A percentile compares a stretch with the other conserved stretches of the same genome.
These are phyloP conservation scores for Prosopis cineraria DNA, from an alignment of 306 rosid genomes.

Conservation along the genomic window DNA sequence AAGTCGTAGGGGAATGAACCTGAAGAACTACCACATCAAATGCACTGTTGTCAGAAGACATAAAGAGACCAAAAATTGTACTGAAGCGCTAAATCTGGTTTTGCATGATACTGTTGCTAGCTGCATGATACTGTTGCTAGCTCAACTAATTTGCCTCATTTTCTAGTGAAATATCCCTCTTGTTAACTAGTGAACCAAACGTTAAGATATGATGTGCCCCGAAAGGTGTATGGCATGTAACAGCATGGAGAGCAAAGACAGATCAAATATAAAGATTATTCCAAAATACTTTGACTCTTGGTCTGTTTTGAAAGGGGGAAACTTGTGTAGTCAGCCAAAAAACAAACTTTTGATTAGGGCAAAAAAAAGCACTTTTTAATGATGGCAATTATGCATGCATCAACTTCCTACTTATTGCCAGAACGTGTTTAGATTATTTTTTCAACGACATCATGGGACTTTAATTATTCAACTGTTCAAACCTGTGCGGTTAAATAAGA, in stretches of 20 bases:
- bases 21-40: slow-evolving; percentile 5
- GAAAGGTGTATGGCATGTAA: slow-evolving; percentile 4
- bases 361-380: background rate
- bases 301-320: background rate
- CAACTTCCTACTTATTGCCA: background rate
- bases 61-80: background rate
- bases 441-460: slow-evolving; percentile 5
- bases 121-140: background rate
- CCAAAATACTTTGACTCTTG: background rate
- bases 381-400: background rate
- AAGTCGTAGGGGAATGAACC: background rate
- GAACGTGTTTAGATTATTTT: slow-evolving; percentile 9
- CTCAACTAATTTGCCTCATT: slow-evolving; percentile 31
- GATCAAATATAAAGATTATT: slow-evolving; percentile 19
- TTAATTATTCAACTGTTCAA: background rate
- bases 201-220: slow-evolving; percentile 24
- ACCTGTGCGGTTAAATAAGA: background rate
- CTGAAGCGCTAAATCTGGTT: background rate
- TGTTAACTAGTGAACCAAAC: slow-evolving; percentile 16
- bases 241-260: slow-evolving; percentile 24
- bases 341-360: background rate
- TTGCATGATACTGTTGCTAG: background rate
- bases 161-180: background rate
- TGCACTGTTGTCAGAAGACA: slow-evolving; percentile 28
- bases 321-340: background rate